A percentile compares a stretch with the other conserved stretches of the same genome.
Conservation (phyloP, 495 filamentous ascomycete species). For the Pyrenula massariospora region DNA sequence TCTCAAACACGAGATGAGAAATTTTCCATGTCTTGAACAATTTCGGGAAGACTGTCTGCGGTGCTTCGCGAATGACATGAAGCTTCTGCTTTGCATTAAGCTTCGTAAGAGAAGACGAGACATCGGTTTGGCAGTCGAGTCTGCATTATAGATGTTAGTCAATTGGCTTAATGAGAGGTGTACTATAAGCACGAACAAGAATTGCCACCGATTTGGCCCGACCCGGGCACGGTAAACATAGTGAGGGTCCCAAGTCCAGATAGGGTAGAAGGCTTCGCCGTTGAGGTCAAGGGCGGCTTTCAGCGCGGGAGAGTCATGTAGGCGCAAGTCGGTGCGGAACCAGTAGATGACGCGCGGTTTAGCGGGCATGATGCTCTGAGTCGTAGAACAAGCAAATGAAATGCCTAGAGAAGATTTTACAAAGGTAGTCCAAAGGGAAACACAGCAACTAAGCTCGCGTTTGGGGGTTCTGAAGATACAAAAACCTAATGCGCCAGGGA, state of each 20-base stretch:
- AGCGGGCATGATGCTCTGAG: conserved; percentile 9
- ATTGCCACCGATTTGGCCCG: conserved; percentile 56
- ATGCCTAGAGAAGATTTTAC: too few relatives aligned
- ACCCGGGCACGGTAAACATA: conserved; percentile 58
- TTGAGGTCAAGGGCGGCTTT: conserved; percentile 51
- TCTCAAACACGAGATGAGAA: conserved; percentile 62
- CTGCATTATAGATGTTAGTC: conserved; percentile 14
- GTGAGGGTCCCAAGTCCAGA: conserved; percentile 64
- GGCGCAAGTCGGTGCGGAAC: conserved; percentile 61
- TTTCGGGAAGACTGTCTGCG: conserved; percentile 53
- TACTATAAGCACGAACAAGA: conserved; percentile 33
- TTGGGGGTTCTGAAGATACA: too few relatives aligned
- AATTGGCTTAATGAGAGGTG: too few relatives aligned
- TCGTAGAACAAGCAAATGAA: too few relatives aligned
- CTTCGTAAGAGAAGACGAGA: conserved; percentile 47
- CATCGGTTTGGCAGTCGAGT: conserved; percentile 52
- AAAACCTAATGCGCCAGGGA: too few relatives aligned
- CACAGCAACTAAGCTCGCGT: too few relatives aligned
- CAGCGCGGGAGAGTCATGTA: conserved; percentile 60
- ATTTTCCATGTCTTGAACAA: conserved; percentile 57
- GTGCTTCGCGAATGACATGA: conserved; percentile 54
- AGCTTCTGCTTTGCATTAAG: conserved; percentile 54
- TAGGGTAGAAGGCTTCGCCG: conserved; percentile 47
- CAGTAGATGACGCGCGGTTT: conserved; percentile 54
- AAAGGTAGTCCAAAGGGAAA: too few relatives aligned